These are phyloP conservation scores for Sarocladium brachiariae DNA, from an alignment of 2,329 filamentous ascomycete genomes.

Conservation along the genomic window DNA sequence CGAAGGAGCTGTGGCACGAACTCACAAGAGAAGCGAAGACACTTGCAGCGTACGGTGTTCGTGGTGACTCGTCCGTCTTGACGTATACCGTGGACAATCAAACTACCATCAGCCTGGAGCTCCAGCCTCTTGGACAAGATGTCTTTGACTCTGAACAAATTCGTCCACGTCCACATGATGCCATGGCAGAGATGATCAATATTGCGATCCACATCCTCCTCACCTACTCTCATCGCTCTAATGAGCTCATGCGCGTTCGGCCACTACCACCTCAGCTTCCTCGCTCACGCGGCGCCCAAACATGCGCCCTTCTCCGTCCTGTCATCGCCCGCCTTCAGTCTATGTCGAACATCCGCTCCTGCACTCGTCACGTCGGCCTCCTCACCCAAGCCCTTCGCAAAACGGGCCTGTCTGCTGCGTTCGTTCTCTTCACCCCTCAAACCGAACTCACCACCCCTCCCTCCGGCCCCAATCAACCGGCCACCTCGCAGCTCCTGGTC, in stretches of 20 bases:
- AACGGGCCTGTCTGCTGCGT: conserved; percentile 38
- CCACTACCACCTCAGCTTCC: conserved; percentile 35
- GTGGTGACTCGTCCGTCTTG: conserved; percentile 47
- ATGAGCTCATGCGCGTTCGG: conserved; percentile 60
- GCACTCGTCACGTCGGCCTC: conserved; percentile 35
- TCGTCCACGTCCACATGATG: conserved; percentile 32
- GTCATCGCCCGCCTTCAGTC: conserved; percentile 43
- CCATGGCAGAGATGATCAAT: conserved; percentile 58
- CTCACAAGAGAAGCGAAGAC: conserved; percentile 73
- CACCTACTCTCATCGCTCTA: conserved; percentile 70
- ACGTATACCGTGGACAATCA: conserved; percentile 45
- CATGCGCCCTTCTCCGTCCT: conserved; percentile 44
- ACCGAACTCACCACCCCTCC: conserved; percentile 23
- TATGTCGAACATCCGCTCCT: conserved; percentile 31
- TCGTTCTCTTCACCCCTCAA: conserved; percentile 34
- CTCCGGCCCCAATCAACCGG: conserved; percentile 28
- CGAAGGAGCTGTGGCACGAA: conserved; percentile 87
- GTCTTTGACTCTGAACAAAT: conserved; percentile 29
- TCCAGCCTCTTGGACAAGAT: conserved; percentile 51
- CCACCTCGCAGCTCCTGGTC: conserved; percentile 38
- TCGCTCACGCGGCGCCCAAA: conserved; percentile 30
- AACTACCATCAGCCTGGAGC: conserved; percentile 56
- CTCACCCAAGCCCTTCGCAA: conserved; percentile 37
- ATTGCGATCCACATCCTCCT: conserved; percentile 70
- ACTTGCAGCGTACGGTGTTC: conserved; percentile 64